Base-by-base conservation (phyloP, 768 basidiomycete species). In the Auricularia sp. region DNA sequence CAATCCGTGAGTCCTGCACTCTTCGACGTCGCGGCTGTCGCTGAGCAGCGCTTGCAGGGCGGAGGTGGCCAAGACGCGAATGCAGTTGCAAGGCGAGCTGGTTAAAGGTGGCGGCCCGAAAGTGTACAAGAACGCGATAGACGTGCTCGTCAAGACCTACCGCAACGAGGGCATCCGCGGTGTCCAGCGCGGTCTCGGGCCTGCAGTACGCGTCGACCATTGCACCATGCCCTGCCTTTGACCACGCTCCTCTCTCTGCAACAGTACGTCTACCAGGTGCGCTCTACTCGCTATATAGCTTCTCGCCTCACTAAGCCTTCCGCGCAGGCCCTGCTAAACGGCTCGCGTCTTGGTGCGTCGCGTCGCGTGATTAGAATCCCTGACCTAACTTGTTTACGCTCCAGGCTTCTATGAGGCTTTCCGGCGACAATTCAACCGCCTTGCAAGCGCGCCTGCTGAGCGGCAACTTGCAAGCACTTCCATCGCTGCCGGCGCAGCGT, bases 331-430 rank as follows among this genome's bases (percentile, higher is more conserved):
- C 81, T 97, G 35, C 78, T 98, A 69, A 98, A 97, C 69, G 94
- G 95, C 5, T 95, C 91, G 29, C 85, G 94, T 65, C 79, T 97
- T 64, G 92, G 92, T 92, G 68, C 61, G 72, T 63, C 33, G 71
- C 63, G 14, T 63, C 45, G 29, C 3, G 7, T 62, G 45, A 13
- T 5, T 64, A 39, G 21, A 18, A 6, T 1, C 11, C 24, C 24
- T 59, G 24, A 59, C 56, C 24, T 59, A 34, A 35, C 34, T 42
- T 42, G 8, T 42, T 42, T 54, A 18, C 39, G 29, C 29, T n/a
- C 1, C 68, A 92, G 96, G 97, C 3, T 96, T 99, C 72, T 99
- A 97, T 73, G 97, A 99, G 73, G 96, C 95, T 1, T 84, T 98
- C 65, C 83, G 97, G 66, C 81, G 78, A 65, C 75, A 75, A 2